Percentiles rank a stretch among this genome's conserved stretches.
phyloP scores from a whole-genome alignment of 345 rosid genomes.

The Pistacia atlantica region DNA sequence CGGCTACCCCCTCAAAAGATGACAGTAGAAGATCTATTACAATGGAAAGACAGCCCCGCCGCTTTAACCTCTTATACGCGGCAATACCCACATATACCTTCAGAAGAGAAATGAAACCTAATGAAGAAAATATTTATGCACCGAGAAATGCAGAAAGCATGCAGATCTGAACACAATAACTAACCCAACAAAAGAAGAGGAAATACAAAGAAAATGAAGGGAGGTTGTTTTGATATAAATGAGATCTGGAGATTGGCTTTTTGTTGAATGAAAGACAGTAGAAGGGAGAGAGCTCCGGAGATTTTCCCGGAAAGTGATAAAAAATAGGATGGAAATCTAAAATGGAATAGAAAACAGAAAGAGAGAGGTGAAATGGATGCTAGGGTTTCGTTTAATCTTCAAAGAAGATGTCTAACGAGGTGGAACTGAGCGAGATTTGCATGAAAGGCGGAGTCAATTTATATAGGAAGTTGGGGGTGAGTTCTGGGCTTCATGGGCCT shows the following conservation, averaged over 20 bases:
- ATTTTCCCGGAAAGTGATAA: constrained; percentile 27
- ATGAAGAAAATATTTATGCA: constrained; percentile 15
- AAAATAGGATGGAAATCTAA: constrained; percentile 14
- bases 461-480: constrained; percentile 40
- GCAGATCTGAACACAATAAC: constrained; percentile 32
- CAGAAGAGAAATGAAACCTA: constrained; percentile 29
- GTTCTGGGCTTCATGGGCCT: constrained; percentile 6
- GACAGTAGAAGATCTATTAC: constrained; percentile 58
- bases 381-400: constrained; percentile 5
- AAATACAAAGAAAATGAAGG: background rate
- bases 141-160: constrained; percentile 31
- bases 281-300: background rate
- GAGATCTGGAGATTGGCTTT: background rate
- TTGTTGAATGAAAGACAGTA: background rate
- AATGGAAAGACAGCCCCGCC: constrained; percentile 40
- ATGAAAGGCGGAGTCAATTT: constrained; percentile 35
- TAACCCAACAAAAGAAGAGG: background rate
- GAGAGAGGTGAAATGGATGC: background rate
- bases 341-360: background rate
- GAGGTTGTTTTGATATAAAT: background rate
- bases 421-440: constrained; percentile 64
- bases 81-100: constrained; percentile 46
- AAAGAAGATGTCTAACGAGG: constrained; percentile 19
- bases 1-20: constrained; percentile 99
- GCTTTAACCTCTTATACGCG: constrained; percentile 38